These are phyloP conservation scores for Fusarium clavum DNA, from an alignment of 2,329 filamentous ascomycete genomes.

Conservation along the genomic window DNA sequence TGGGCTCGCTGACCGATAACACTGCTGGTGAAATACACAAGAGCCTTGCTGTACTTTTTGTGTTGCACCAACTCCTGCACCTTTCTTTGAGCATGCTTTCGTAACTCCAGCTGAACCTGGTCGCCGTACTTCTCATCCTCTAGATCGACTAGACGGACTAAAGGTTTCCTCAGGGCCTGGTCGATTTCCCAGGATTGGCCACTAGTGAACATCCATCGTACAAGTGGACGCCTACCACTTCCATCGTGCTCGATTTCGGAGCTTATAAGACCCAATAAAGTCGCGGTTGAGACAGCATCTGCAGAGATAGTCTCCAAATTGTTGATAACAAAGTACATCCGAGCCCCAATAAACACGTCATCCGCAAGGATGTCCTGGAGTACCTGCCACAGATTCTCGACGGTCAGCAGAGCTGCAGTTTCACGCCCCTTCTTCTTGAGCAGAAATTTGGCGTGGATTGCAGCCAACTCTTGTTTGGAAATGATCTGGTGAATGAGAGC, in stretches of 20 bases:
- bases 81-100: slow-evolving; percentile 50
- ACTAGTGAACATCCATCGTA: slow-evolving; percentile 57
- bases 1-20: slow-evolving; percentile 56
- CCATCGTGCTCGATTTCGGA: slow-evolving; percentile 16
- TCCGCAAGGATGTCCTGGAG: slow-evolving; percentile 57
- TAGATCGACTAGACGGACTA: slow-evolving; percentile 31
- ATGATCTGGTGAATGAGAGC: slow-evolving; percentile 56
- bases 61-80: slow-evolving; percentile 49
- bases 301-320: slow-evolving; percentile 55
- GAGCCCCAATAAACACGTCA: slow-evolving; percentile 16
- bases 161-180: slow-evolving; percentile 4
- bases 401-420: slow-evolving; percentile 15
- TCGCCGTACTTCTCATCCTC: slow-evolving; percentile 37
- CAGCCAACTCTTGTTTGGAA: slow-evolving; percentile 48
- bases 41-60: slow-evolving; percentile 57
- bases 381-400: slow-evolving; percentile 52
- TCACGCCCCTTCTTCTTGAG: slow-evolving; percentile 43
- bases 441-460: slow-evolving; percentile 52
- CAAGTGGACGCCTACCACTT: slow-evolving; percentile 4
- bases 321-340: slow-evolving; percentile 56
- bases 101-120: slow-evolving; percentile 36
- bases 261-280: slow-evolving; percentile 12
- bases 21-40: slow-evolving; percentile 57
- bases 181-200: slow-evolving; percentile 35
- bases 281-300: slow-evolving; percentile 40